Conservation (phyloP, 73 alveolate genomes). For the Paramecium bursaria region DNA sequence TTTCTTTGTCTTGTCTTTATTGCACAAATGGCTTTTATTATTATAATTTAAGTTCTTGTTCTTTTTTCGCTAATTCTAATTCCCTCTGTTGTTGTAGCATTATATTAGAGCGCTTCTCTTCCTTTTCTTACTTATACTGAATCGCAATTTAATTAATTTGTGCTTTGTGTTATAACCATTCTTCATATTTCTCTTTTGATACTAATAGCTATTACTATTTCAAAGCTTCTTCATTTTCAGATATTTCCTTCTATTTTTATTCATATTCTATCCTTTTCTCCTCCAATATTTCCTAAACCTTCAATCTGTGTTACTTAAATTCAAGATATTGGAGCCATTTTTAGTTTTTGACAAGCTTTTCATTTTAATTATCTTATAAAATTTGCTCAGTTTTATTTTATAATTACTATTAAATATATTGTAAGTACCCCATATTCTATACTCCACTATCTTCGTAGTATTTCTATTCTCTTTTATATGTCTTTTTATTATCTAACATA, state of each 20-base stretch:
- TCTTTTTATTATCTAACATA: slow-evolving; percentile 43
- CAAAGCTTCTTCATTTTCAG: not conserved
- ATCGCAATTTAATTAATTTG: slow-evolving; percentile 20
- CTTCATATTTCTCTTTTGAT: slow-evolving; percentile 10
- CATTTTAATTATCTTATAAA: slow-evolving; percentile 10
- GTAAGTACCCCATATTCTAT: slow-evolving; percentile 39
- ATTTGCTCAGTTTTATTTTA: slow-evolving; percentile 13
- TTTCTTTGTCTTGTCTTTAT: slow-evolving; percentile 27
- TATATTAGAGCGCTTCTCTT: not conserved
- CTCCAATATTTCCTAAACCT: slow-evolving; percentile 22
- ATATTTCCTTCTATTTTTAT: not conserved
- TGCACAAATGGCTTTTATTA: slow-evolving; percentile 26
- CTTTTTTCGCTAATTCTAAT: not conserved
- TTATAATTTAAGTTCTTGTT: not conserved
- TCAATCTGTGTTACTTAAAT: slow-evolving; percentile 18
- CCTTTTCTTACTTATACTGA: slow-evolving; percentile 2
- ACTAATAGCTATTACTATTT: slow-evolving; percentile 9
- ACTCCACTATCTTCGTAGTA: slow-evolving; percentile 18
- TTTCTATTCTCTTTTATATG: slow-evolving; percentile 14
- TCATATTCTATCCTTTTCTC: slow-evolving; percentile 50
- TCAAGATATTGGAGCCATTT: slow-evolving; percentile 45
- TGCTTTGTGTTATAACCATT: slow-evolving; percentile 58
- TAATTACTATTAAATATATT: slow-evolving; percentile 10
- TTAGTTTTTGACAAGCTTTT: slow-evolving; percentile 16
- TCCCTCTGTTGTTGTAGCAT: not conserved